Evolutionary conservation across 441 rosid species (phyloP), one percentile per base, ranked within the genome.

Genomic region (Populus tomentosa): DNA sequence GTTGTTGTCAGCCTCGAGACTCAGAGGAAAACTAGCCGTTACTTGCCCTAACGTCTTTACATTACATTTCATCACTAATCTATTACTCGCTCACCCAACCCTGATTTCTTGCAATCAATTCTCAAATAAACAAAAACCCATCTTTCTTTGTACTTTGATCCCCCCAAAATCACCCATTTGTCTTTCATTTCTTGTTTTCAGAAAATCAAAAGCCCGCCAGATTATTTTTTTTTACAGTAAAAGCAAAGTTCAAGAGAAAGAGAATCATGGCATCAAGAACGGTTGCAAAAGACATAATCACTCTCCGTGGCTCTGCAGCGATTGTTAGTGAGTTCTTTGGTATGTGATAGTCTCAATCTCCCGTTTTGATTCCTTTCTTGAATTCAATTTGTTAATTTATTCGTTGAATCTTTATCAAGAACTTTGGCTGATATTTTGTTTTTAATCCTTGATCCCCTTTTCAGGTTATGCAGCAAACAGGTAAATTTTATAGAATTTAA

Each of bases 391-490:
- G 9, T 40, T 3, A 11, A 24, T 66, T 72, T 20, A 20, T 30
- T 24, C 42, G 35, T 76, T 76, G 68, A 66, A 73, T 21, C 76
- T 63, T 18, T 73, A 46, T 64, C 36, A 26, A 30, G 62, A 67
- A 3, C 78, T 67, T 70, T 10, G 10, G 0, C 67, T 86, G 56
- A 81, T 80, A 28, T 66, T 74, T 77, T 66, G n/a, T 1, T 2
- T 74, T 63, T 74, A 23, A 26, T 28, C 72, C 30, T 26, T 28
- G 50, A 26, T 56, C 62, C 74, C 69, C 59, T 26, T 77, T 78
- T 56, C 94, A 95, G 98, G 99, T 81, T 95, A 95, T 85, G 97
- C 99, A 42, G 98, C 98, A 4, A 93, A 95, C 92, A 95, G 97
- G 99, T 93, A 81, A 80, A 70, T 13, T 24, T 66, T 20, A 0